Evolutionary conservation across 2,329 filamentous ascomycete species (phyloP), one percentile per base, ranked within the genome.

Genomic region (Lithohypha guttulata): DNA sequence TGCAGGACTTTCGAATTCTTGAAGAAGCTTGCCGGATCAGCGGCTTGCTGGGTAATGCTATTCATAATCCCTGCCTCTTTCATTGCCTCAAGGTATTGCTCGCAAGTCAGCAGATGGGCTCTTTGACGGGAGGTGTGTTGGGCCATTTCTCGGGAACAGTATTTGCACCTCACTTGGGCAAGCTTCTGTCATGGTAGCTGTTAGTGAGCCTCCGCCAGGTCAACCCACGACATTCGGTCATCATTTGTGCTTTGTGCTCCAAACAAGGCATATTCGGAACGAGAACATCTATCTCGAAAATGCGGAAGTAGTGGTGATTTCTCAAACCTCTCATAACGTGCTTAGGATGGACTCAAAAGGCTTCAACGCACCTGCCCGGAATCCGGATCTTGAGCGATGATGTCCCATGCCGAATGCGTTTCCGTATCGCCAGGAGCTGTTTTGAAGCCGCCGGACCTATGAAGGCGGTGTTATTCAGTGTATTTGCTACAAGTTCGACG

Each of bases 401-500:
- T 50, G 25, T 53, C 49, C 50, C 50, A 53, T 49, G 50, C 50
- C 42, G 49, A 51, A 34, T 53, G 50, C 32, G 49, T 51, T 32
- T 53, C 50, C 21, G 45, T 48, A 29, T 53, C 50, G 26, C 50
- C 50, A 14, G 50, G 50, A 32, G 48, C 44, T 36, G 47, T 51
- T 46, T 53, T 53, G 47, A 49, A 53, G 21, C 50, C 50, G 19
- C 50, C 50, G 26, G 45, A 49, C 37, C 50, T n/a, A n/a, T n/a
- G n/a, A n/a, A n/a, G n/a, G n/a, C n/a, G n/a, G n/a, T n/a, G n/a
- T n/a, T n/a, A n/a, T n/a, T n/a, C n/a, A n/a, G n/a, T n/a, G n/a
- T n/a, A n/a, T n/a, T n/a, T n/a, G n/a, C n/a, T n/a, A n/a, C n/a
- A n/a, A n/a, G n/a, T n/a, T n/a, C n/a, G n/a, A n/a, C n/a, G n/a